Conservation (phyloP, 495 filamentous ascomycete genomes). For the Lepraria neglecta region DNA sequence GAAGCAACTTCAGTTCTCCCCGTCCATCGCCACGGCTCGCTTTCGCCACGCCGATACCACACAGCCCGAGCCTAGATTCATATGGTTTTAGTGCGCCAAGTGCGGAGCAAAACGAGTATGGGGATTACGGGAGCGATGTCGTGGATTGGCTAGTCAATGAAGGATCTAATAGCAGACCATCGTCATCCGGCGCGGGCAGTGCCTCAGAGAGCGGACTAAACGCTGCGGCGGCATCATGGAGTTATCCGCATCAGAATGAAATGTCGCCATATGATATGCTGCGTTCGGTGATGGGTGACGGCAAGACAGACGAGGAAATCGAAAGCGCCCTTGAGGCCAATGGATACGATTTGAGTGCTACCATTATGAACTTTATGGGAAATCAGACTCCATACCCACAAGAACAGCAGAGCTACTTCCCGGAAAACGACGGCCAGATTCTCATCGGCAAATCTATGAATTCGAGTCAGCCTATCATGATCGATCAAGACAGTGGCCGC, state of each 20-base stretch:
- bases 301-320: conserved; percentile 87
- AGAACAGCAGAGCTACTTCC: conserved; percentile 26
- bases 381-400: conserved; percentile 31
- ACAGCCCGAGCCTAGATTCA: conserved; percentile 87
- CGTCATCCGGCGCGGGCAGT: conserved; percentile 61
- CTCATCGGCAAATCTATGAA: conserved; percentile 89
- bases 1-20: conserved; percentile 89
- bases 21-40: conserved; percentile 88
- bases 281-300: conserved; percentile 85
- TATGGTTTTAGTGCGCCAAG: conserved; percentile 81
- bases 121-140: conserved; percentile 79
- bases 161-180: conserved; percentile 67
- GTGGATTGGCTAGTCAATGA: conserved; percentile 96
- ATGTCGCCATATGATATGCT: conserved; percentile 99
- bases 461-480: conserved; percentile 65
- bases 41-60: conserved; percentile 89
- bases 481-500: conserved; percentile 54
- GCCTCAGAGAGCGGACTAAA: conserved; percentile 53
- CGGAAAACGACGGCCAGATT: conserved; percentile 43
- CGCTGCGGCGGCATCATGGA: conserved; percentile 72
- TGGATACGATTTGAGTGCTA: conserved; percentile 86
- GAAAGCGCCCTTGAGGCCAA: conserved; percentile 81
- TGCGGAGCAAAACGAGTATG: conserved; percentile 76
- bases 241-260: conserved; percentile 67
- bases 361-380: conserved; percentile 80